Percentiles rank a stretch among this genome's conserved stretches.
Evolutionary conservation across 2,329 filamentous ascomycete genomes (phyloP).

Genomic region (Sordariomycetes sp.): DNA sequence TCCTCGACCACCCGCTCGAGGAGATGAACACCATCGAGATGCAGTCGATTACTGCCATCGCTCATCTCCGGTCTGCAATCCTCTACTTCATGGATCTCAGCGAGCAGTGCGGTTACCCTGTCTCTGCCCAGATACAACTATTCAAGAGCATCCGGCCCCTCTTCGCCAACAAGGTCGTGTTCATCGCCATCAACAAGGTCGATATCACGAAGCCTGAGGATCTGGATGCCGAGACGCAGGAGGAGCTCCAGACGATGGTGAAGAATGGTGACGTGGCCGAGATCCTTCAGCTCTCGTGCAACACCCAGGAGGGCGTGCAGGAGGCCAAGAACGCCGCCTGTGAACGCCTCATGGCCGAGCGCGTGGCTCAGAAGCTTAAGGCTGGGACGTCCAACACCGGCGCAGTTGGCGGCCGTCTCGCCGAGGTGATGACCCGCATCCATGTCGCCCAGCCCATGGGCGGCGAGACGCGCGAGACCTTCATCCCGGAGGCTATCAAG

Average conservation of each 20-base stretch:
- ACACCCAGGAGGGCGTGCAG: conserved; percentile 88
- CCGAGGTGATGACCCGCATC: conserved; percentile 85
- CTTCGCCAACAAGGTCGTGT: conserved; percentile 95
- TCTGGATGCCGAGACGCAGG: conserved; percentile 66
- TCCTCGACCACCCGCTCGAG: conserved; percentile 91
- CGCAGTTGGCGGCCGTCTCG: conserved; percentile 67
- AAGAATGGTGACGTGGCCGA: conserved; percentile 78
- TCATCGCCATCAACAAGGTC: conserved; percentile 97
- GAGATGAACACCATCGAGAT: conserved; percentile 99
- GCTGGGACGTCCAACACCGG: conserved; percentile 72
- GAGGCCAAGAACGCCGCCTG: conserved; percentile 92
- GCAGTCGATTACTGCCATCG: conserved; percentile 86
- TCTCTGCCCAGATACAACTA: conserved; percentile 70
- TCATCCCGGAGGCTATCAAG: conserved; percentile 79
- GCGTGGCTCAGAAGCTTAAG: conserved; percentile 93
- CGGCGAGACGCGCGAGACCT: conserved; percentile 67
- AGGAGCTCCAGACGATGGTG: conserved; percentile 66
- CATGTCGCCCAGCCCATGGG: conserved; percentile 93
- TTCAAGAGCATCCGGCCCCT: conserved; percentile 96
- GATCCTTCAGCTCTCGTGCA: conserved; percentile 86
- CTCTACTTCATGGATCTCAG: conserved; percentile 98
- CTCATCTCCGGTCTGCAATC: conserved; percentile 88
- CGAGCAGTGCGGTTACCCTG: conserved; percentile 92
- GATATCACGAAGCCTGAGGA: conserved; percentile 84
- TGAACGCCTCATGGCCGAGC: conserved; percentile 82